These are phyloP conservation scores for Escallonia herrerae DNA, from an alignment of 129 eudicot species.

Conservation along the genomic window DNA sequence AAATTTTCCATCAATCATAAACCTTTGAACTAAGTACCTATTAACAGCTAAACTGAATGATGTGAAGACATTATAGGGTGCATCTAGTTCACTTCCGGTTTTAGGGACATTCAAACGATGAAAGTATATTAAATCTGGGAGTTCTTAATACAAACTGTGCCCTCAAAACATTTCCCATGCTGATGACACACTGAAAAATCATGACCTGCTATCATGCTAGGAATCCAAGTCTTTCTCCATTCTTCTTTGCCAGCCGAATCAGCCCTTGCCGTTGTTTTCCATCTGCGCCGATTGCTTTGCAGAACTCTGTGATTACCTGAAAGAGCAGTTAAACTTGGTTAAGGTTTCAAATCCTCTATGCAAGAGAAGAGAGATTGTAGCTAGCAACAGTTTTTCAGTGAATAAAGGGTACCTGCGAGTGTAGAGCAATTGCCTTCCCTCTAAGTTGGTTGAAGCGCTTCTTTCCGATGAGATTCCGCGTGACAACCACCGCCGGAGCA, in stretches of 20 bases:
- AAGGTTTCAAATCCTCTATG: neutral
- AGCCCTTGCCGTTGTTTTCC: slow-evolving; percentile 91
- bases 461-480: slow-evolving; percentile 76
- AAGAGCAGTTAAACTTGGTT: neutral
- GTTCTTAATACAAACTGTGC: slow-evolving; percentile 4
- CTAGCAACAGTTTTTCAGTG: neutral
- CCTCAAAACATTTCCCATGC: neutral
- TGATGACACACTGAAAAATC: neutral
- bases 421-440: slow-evolving; percentile 97
- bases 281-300: slow-evolving; percentile 97
- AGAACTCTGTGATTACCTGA: slow-evolving; percentile 93
- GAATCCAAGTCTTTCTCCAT: slow-evolving; percentile 87
- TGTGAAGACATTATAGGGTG: neutral
- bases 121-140: slow-evolving; percentile 9
- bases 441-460: slow-evolving; percentile 92
- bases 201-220: slow-evolving; percentile 38
- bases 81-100: neutral
- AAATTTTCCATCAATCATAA: too few relatives aligned
- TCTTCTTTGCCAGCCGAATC: slow-evolving; percentile 92
- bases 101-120: neutral
- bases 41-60: neutral
- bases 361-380: neutral
- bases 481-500: slow-evolving; percentile 71
- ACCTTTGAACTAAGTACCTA: neutral
- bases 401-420: slow-evolving; percentile 67